phyloP scores from a whole-genome alignment of 148 eudicot species.

The Camellia japonica region DNA sequence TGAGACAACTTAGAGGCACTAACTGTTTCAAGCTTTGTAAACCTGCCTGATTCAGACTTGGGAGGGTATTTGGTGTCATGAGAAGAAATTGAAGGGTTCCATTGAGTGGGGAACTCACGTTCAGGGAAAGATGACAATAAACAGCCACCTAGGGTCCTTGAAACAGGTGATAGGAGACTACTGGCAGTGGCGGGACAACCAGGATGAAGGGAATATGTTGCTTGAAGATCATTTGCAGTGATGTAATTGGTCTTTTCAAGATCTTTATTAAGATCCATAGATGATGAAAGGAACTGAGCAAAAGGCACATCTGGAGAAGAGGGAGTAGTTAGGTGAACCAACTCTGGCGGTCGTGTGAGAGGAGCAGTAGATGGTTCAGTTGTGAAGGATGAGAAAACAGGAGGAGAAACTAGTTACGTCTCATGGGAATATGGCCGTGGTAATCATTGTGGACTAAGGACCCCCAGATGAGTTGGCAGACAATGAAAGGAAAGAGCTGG shows the following conservation, averaged over 20 bases:
- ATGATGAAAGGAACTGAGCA: constrained; percentile 83
- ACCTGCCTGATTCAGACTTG: constrained; percentile 43
- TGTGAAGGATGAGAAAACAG: constrained; percentile 88
- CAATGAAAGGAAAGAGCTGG: constrained; percentile 56
- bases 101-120: constrained; percentile 42
- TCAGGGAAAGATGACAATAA: constrained; percentile 52
- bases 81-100: constrained; percentile 47
- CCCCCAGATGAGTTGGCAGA: constrained; percentile 83
- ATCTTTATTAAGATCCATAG: constrained; percentile 52
- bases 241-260: constrained; percentile 47
- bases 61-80: constrained; percentile 41
- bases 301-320: constrained; percentile 98
- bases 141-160: constrained; percentile 53
- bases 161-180: constrained; percentile 66
- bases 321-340: constrained; percentile 94
- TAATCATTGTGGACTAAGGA: constrained; percentile 78
- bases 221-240: constrained; percentile 61
- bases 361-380: constrained; percentile 99
- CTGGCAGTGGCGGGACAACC: constrained; percentile 92
- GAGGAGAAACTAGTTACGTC: constrained; percentile 91
- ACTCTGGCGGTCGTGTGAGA: constrained; percentile 89
- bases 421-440: constrained; percentile 95
- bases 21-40: constrained; percentile 27
- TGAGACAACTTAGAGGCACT: constrained; percentile 47
- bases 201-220: constrained; percentile 71